phyloP scores from a whole-genome alignment of 2,329 filamentous ascomycete species.

The Hymenoscyphus occultus region DNA sequence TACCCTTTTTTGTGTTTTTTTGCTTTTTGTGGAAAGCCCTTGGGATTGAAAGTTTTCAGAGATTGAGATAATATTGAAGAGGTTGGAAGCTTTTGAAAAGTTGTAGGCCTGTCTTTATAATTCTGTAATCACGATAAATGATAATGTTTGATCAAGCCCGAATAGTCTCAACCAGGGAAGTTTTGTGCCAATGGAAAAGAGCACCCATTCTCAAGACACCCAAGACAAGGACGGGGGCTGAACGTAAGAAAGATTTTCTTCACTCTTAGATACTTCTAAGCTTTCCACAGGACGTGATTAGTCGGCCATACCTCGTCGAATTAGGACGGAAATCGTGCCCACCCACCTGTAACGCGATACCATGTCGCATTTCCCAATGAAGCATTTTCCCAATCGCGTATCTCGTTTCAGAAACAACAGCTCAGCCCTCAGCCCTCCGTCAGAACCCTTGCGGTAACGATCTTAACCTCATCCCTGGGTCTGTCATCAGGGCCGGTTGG shows the following conservation, averaged over 20 bases:
- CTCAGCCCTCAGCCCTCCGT: conserved; percentile 48
- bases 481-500: conserved; percentile 79
- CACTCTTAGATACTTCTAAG: conserved; percentile 2
- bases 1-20: background rate
- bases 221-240: background rate
- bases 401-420: background rate
- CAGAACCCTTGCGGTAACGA: conserved; percentile 71
- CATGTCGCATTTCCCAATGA: background rate
- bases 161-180: background rate
- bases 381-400: background rate
- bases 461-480: conserved; percentile 78
- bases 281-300: background rate
- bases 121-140: background rate
- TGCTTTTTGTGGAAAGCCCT: too few relatives aligned
- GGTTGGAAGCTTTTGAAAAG: background rate
- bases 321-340: background rate
- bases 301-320: background rate
- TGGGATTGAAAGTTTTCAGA: too few relatives aligned
- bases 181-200: background rate
- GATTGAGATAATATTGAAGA: too few relatives aligned
- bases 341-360: conserved; percentile 1
- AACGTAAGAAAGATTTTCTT: background rate
- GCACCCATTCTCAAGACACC: background rate
- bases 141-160: background rate
- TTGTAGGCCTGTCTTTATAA: background rate